Percentiles rank a stretch among this genome's conserved stretches.
phyloP scores from a whole-genome alignment of 1,284 basidiomycete genomes.

The Microbotryum saponariae region DNA sequence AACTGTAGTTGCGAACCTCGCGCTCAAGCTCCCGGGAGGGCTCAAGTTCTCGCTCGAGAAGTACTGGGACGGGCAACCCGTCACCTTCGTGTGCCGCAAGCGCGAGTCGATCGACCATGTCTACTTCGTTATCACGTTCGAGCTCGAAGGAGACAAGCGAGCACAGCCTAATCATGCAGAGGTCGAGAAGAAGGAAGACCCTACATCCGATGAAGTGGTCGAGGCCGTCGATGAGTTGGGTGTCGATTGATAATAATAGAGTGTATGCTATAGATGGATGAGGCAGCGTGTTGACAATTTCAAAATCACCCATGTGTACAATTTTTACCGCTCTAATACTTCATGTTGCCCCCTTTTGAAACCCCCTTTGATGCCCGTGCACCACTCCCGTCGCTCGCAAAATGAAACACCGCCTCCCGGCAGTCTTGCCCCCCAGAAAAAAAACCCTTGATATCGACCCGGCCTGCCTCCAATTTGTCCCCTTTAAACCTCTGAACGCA shows the following conservation, averaged over 20 bases:
- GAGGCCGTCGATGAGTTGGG: constrained; percentile 2
- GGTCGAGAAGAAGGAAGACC: not conserved
- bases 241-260: not conserved
- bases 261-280: not conserved
- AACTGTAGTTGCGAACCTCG: constrained; percentile 9
- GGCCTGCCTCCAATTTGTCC: not conserved
- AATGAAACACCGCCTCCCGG: too few relatives aligned
- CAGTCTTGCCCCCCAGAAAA: too few relatives aligned
- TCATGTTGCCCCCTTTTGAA: not conserved
- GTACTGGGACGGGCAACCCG: constrained; percentile 26
- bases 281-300: not conserved
- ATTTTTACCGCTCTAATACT: not conserved
- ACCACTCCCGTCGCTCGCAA: too few relatives aligned
- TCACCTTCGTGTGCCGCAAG: constrained; percentile 10
- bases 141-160: constrained; percentile 17
- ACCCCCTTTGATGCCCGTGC: too few relatives aligned
- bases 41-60: constrained; percentile 21
- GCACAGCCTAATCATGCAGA: too few relatives aligned
- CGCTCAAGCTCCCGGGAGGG: constrained; percentile 26
- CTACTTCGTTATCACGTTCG: constrained; percentile 27
- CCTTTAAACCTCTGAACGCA: not conserved
- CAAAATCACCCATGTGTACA: not conserved
- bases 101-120: not conserved
- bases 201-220: not conserved
- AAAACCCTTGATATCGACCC: too few relatives aligned